Conservation (phyloP, 495 filamentous ascomycete species). For the Chaetomium cochliodes region DNA sequence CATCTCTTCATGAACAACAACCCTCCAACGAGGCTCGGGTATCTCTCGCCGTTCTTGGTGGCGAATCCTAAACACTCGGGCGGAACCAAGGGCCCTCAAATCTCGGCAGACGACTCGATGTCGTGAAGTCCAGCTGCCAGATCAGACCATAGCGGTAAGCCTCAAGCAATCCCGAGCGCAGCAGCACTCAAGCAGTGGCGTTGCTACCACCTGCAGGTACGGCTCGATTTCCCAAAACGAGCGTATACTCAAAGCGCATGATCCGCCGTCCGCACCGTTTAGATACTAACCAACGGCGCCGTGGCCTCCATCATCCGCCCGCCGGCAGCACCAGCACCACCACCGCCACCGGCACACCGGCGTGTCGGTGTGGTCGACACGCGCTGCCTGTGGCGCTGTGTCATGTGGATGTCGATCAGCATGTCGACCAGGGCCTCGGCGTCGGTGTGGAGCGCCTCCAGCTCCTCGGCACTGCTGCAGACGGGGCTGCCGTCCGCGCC, state of each 20-base stretch:
- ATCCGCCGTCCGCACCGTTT: not conserved
- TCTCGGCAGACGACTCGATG: too few species aligned
- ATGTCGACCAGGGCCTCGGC: constrained; percentile 40
- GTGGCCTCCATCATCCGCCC: not conserved
- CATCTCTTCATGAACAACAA: constrained; percentile 14
- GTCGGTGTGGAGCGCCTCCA: constrained; percentile 33
- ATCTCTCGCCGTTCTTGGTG: too few species aligned
- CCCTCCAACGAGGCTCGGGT: too few species aligned
- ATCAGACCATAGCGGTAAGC: too few species aligned
- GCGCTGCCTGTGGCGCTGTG: constrained; percentile 19
- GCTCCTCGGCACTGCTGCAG: constrained; percentile 24
- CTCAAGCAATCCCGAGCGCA: too few species aligned
- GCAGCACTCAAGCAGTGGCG: too few species aligned
- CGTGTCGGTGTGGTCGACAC: not conserved
- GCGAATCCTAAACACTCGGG: too few species aligned
- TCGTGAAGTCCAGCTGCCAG: too few species aligned
- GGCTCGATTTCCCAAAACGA: too few species aligned
- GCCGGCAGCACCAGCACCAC: not conserved
- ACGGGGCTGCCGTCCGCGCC: constrained; percentile 18
- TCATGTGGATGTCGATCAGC: constrained; percentile 35
- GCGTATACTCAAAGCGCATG: too few species aligned
- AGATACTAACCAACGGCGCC: constrained; percentile 10
- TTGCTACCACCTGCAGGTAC: too few species aligned
- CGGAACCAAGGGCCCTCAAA: too few species aligned
- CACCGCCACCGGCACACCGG: constrained; percentile 4